Conservation (phyloP, 108 stramenopile species). For the Hondaea fermentalgiana region DNA sequence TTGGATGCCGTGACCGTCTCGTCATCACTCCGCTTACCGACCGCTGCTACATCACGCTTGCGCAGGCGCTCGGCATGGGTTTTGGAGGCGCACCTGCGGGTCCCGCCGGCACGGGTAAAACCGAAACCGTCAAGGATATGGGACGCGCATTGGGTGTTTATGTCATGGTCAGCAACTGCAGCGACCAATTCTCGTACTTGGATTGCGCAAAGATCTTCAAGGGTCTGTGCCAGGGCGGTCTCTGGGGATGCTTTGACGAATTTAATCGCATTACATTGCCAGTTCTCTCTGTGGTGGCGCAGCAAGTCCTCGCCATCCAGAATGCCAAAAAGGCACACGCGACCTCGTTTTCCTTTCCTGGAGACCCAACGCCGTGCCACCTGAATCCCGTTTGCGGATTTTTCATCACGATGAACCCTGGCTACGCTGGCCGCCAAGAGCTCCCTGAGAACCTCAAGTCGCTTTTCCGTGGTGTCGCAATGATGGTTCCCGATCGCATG, state of each 20-base stretch:
- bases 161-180: slow-evolving; percentile 82
- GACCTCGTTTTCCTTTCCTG: slow-evolving; percentile 71
- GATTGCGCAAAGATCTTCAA: slow-evolving; percentile 89
- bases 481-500: slow-evolving; percentile 85
- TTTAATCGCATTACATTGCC: slow-evolving; percentile 84
- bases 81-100: slow-evolving; percentile 86
- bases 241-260: slow-evolving; percentile 89
- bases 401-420: slow-evolving; percentile 90
- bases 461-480: slow-evolving; percentile 78
- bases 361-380: slow-evolving; percentile 66
- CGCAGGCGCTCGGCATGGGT: slow-evolving; percentile 82
- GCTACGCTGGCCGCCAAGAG: slow-evolving; percentile 83
- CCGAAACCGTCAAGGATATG: slow-evolving; percentile 70
- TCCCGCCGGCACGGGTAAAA: slow-evolving; percentile 82
- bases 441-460: slow-evolving; percentile 85
- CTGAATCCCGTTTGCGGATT: slow-evolving; percentile 72
- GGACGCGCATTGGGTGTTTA: slow-evolving; percentile 78
- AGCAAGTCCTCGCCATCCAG: slow-evolving; percentile 76
- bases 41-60: slow-evolving; percentile 81
- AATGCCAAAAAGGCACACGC: slow-evolving; percentile 75
- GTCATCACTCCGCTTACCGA: slow-evolving; percentile 83
- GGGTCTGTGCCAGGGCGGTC: slow-evolving; percentile 74
- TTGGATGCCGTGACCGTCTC: slow-evolving; percentile 79
- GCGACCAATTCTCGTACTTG: slow-evolving; percentile 77
- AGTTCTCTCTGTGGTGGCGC: slow-evolving; percentile 80